Conservation (phyloP, 768 basidiomycete species). For the Boletus eberwhitei region DNA sequence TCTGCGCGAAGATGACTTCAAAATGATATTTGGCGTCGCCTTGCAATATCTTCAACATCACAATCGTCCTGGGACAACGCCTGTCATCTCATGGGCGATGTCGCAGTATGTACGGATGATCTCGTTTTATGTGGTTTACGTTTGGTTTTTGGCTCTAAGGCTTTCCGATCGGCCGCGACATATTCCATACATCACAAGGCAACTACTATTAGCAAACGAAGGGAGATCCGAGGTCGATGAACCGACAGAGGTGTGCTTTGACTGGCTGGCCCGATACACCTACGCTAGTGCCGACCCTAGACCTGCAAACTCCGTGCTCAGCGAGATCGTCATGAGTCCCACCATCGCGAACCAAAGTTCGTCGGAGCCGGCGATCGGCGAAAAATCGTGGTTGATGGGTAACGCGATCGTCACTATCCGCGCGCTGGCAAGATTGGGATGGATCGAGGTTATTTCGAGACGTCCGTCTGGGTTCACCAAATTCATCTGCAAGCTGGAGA, state of each 20-base stretch:
- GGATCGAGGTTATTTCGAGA: conserved; percentile 83
- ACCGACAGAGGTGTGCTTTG: conserved; percentile 93
- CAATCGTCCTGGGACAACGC: conserved; percentile 57
- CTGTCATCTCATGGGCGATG: conserved; percentile 75
- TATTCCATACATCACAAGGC: conserved; percentile 81
- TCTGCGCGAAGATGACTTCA: conserved; percentile 87
- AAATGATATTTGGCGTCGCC: conserved; percentile 92
- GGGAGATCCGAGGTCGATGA: conserved; percentile 73
- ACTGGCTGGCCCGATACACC: conserved; percentile 94
- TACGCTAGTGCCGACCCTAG: conserved; percentile 93
- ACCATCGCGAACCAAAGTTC: conserved; percentile 27
- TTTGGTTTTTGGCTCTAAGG: conserved; percentile 91
- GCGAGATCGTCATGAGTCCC: conserved; percentile 73
- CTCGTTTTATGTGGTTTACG: conserved; percentile 87
- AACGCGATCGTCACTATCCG: conserved; percentile 83
- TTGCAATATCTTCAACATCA: conserved; percentile 92
- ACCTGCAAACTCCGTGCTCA: conserved; percentile 74
- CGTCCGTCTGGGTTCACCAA: conserved; percentile 87
- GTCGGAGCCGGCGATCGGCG: conserved; percentile 41
- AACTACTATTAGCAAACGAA: conserved; percentile 83
- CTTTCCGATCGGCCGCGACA: conserved; percentile 77
- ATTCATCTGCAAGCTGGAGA: conserved; percentile 83
- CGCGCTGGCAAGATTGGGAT: conserved; percentile 67
- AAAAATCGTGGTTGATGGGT: conserved; percentile 86
- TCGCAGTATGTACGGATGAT: conserved; percentile 89